Evolutionary conservation across 2,329 filamentous ascomycete species (phyloP), one percentile per base, ranked within the genome.

Genomic region (Myriosclerotinia duriaeana): DNA sequence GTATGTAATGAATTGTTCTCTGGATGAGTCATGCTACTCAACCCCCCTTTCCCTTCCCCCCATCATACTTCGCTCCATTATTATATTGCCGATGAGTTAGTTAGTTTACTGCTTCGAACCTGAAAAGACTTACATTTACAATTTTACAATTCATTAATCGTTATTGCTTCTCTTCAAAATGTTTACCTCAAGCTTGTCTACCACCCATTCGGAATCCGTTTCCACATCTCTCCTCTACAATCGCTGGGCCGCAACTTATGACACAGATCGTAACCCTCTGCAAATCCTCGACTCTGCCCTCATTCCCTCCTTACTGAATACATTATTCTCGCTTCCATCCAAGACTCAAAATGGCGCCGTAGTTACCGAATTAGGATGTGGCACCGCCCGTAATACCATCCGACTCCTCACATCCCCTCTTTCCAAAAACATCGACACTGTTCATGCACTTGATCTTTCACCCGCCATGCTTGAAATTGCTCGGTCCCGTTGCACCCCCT

Each of bases 201-300:
- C 67, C 50, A 48, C 66, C 36, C 65, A 60, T 44, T 67, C 77
- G 62, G 68, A 74, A 40, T 77, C 76, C 12, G 70, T 78, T 3
- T 69, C 77, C n/a, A 84, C 78, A 0, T 73, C 76, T 44, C 75
- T 78, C n/a, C 78, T 82, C 15, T 84, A 84, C 71, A 74, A 82
- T 61, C 77, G 79, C 65, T 84, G 82, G 82, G 79, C 82, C 38
- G 69, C 72, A 54, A 73, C 87, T 53, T 90, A 89, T 77, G 87
- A 90, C 76, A 84, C 80, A 42, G 87, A 90, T 69, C 84, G 84
- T 42, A 90, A 89, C 74, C 87, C 89, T 74, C 80, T 90, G 0
- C 87, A 89, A 77, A 81, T 82, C 1, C 80, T 89, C 22, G 88
- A 90, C 73, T 83, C 85, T 50, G 69, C 82, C 17, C 83, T 88